phyloP scores from a whole-genome alignment of 768 basidiomycete species.

The Dendrothele bispora region DNA sequence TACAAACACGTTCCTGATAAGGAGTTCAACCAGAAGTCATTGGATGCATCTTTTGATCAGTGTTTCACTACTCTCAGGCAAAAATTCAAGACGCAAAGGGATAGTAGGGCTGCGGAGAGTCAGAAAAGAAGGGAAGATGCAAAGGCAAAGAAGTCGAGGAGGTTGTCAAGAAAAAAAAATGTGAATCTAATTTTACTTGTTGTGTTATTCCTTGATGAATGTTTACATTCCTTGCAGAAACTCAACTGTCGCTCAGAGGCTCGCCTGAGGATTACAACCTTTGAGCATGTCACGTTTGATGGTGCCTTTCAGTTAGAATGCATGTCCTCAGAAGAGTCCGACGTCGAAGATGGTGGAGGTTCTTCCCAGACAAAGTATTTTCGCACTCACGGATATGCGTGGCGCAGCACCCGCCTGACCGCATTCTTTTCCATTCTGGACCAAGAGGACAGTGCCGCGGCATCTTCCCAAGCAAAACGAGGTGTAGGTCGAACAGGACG shows the following conservation, averaged over 20 bases:
- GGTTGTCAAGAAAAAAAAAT: constrained; percentile 59
- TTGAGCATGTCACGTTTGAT: constrained; percentile 67
- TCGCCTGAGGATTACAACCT: constrained; percentile 49
- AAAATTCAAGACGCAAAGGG: constrained; percentile 63
- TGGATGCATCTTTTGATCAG: constrained; percentile 70
- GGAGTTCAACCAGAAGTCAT: constrained; percentile 60
- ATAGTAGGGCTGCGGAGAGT: constrained; percentile 41
- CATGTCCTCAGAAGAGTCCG: constrained; percentile 82
- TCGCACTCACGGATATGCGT: constrained; percentile 57
- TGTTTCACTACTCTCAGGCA: constrained; percentile 67
- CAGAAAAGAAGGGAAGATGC: constrained; percentile 54
- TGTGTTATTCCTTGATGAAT: constrained; percentile 7
- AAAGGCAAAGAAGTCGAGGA: constrained; percentile 63
- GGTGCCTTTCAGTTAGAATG: constrained; percentile 72
- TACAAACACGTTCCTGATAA: constrained; percentile 67
- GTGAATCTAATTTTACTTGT: constrained; percentile 38
- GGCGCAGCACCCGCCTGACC: constrained; percentile 67
- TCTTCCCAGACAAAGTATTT: constrained; percentile 28
- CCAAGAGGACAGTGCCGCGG: constrained; percentile 49
- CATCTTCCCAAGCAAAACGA: constrained; percentile 50
- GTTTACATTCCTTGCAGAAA: constrained; percentile 47
- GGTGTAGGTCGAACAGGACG: constrained; percentile 59
- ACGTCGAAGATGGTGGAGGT: constrained; percentile 43
- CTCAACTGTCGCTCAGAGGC: constrained; percentile 62
- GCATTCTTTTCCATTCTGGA: constrained; percentile 64